Evolutionary conservation across 75 land plant species (phyloP), one percentile per base, ranked within the genome.

Genomic region (Picea sitchensis): DNA sequence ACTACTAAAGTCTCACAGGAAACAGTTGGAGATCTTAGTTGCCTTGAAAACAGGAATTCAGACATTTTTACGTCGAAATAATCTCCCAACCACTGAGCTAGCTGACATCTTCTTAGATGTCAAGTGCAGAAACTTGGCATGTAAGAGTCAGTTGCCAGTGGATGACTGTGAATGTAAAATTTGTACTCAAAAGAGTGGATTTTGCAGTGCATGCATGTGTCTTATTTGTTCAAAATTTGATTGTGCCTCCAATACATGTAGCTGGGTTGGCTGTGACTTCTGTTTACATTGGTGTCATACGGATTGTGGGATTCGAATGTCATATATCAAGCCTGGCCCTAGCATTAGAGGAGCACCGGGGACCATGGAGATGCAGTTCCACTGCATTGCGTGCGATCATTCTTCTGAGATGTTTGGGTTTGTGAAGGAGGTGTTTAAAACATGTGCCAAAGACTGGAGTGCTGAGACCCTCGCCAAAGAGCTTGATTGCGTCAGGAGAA

Each of bases 281-380:
- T 97, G 99, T 58, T 82, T 88, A 3, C 99, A 97, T 78, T 97
- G 98, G 98, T 97, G 99, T 81, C 99, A 97, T 84, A 91, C 98
- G 15, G 86, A 89, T 64, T 97, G 99, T 85, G 99, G 94, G 2
- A 76, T 97, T 54, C 79, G 90, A 54, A 95, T 76, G 87, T 79
- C 87, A 61, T 88, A 93, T 44, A 95, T 97, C 20, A 83, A 79
- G 81, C 91, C 99, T 4, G 94, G 95, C n/a, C 91, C 83, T 3
- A 90, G 92, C 82, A 75, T 83, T 62, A 90, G 87, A 59, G 95
- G 91, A 54, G 81, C 90, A 63, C 63, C 81, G 5, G 98, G 95
- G 57, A 85, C 88, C 38, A 88, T 88, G 7, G 98, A 90, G 83
- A 93, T 97, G 99, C 95, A 92, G 76, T 97, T 95, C 77, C 90